Conservation (phyloP, 352 stramenopile species). For the Phytopythium mirpurense region DNA sequence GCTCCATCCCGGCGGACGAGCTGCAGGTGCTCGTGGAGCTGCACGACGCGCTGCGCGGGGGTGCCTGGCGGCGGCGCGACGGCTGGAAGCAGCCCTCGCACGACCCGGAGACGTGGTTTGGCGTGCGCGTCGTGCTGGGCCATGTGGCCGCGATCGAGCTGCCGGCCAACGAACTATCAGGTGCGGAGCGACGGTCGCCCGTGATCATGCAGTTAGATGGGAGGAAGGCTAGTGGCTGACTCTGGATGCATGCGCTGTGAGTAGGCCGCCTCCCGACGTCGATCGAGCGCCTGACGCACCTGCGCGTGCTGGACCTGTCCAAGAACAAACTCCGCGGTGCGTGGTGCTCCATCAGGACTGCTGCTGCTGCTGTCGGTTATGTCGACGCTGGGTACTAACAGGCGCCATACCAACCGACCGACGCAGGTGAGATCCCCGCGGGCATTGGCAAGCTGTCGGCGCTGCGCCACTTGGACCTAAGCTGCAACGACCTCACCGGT, state of each 20-base stretch:
- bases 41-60: constrained; percentile 61
- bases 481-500: constrained; percentile 76
- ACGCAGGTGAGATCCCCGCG: constrained; percentile 52
- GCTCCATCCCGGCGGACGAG: constrained; percentile 65
- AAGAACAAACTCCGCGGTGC: constrained; percentile 69
- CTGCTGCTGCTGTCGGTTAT: too few relatives aligned
- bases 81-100: constrained; percentile 68
- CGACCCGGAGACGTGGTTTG: constrained; percentile 79
- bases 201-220: too few relatives aligned
- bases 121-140: constrained; percentile 60
- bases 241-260: not conserved
- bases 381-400: too few relatives aligned
- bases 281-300: constrained; percentile 52
- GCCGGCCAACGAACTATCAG: constrained; percentile 58
- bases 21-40: constrained; percentile 63
- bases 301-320: constrained; percentile 74
- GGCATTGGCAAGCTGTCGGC: constrained; percentile 42
- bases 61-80: constrained; percentile 66
- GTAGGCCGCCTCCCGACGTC: constrained; percentile 25
- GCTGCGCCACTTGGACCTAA: constrained; percentile 68
- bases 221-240: too few relatives aligned
- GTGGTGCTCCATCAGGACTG: too few relatives aligned
- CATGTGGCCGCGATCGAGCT: constrained; percentile 76
- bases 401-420: too few relatives aligned
- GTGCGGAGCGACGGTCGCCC: constrained; percentile 2